Evolutionary conservation across 768 basidiomycete species (phyloP), one percentile per base, ranked within the genome.

Genomic region (Rossbeevera mucosa): DNA sequence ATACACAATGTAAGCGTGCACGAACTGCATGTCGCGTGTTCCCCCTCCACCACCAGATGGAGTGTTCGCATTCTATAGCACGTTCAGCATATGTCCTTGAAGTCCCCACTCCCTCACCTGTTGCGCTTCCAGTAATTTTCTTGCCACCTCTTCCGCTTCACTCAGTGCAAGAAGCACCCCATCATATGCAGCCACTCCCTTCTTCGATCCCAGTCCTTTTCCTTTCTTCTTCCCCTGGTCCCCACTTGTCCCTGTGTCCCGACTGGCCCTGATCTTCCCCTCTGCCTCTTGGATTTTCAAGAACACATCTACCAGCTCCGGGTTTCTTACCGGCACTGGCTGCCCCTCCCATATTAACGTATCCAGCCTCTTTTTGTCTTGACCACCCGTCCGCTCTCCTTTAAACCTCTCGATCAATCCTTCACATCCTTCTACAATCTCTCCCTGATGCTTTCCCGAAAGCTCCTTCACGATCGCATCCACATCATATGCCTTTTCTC

Each of bases 281-380:
- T 93, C 80, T 1, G 87, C 89, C 16, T 85, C 81, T 62, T 94
- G 91, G 4, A 95, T 86, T 58, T 81, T 87, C 56, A 91, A 70
- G 50, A 96, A 72, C 26, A 90, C 88, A 61, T 87, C 89, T 44
- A 96, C 94, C 52, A 97, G 73, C 69, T 98, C 94, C 0, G 92
- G 91, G 62, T 88, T 93, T 49, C 94, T 80, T 42, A 96, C 78
- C 16, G 93, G 91, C 6, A 98, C 82, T 0, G 81, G 80, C 59
- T 86, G 79, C 5, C 82, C 91, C 55, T 93, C 92, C 91, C 93
- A 96, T 2, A 74, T 57, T 30, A 93, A 70, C 47, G 77, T 71
- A 47, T 72, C 72, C 51, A 95, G 73, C 65, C 76, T 82, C 65
- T 77, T 80, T 64, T 75, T 77, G 25, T 69, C 75, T 8, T 66